Base-by-base conservation (phyloP, 2,329 filamentous ascomycete species). In the Didymella keratinophila region DNA sequence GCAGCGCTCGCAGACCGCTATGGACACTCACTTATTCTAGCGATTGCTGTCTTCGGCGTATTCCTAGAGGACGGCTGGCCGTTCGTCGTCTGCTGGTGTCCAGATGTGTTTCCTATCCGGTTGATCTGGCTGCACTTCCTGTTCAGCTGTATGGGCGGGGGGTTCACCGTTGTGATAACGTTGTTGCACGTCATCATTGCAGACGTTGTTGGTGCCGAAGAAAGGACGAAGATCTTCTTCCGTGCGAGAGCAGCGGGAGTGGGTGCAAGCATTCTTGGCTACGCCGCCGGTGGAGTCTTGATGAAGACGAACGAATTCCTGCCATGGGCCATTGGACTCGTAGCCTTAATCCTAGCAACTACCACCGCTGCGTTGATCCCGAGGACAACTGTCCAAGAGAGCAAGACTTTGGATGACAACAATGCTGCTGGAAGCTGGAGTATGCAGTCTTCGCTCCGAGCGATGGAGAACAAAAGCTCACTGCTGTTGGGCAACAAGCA, bases 111-210 rank as follows among this genome's bases (percentile, higher is more conserved):
- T 37, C 60, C 62, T 16, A 61, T 66, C 34, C 43, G 64, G 0
- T 27, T 66, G 23, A 61, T 66, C 2, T 66, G 64, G 64, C 23
- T 66, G 53, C 64, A 66, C 37, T 66, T 66, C 32, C 0, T 66
- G 1, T 62, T 65, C 28, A 57, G 62, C 27, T 46, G 55, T 3
- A 43, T 66, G 14, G 64, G 64, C 0, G 64, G 64, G 0, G 64
- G 64, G 1, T 61, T 64, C 20, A 65, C 64, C 3, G 60, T 65
- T 2, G 52, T 66, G 3, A 49, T 66, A 9, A 66, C 60, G 9
- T 21, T 66, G 37, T 39, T 66, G 37, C 64, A 66, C 37, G 64
- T 66, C 20, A 66, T 66, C 27, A 60, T 66, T 27, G 60, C 62
- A n/a, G 58, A 60, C 48, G 60, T 66, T 12, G 56, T 63, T n/a